phyloP scores from a whole-genome alignment of 176 grass and related monocot genomes.

The Coix lacrymajobi region DNA sequence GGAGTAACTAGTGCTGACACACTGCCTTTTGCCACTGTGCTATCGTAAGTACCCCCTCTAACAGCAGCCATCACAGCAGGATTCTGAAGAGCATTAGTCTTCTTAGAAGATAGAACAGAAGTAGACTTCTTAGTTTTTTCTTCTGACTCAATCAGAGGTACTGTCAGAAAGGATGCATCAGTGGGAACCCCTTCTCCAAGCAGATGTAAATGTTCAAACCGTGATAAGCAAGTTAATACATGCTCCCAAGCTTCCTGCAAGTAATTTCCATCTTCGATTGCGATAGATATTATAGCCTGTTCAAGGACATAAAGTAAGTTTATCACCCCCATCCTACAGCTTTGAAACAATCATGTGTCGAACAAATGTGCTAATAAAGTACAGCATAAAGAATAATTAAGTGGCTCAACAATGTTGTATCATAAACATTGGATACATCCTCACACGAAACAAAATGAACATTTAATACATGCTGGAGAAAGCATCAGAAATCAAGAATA shows the following conservation, averaged over 20 bases:
- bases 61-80: constrained; percentile 86
- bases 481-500: not conserved
- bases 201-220: constrained; percentile 95
- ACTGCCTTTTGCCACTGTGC: constrained; percentile 58
- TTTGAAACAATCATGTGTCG: constrained; percentile 9
- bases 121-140: constrained; percentile 61
- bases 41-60: constrained; percentile 95
- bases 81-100: constrained; percentile 88
- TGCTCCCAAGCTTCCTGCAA: constrained; percentile 98
- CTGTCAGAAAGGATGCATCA: constrained; percentile 91
- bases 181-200: constrained; percentile 89
- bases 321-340: constrained; percentile 20
- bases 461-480: not conserved
- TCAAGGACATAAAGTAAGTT: constrained; percentile 23
- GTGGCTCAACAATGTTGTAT: not conserved
- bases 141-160: constrained; percentile 51
- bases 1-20: constrained; percentile 65
- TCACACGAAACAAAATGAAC: not conserved
- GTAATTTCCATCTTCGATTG: constrained; percentile 90
- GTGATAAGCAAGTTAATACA: constrained; percentile 87
- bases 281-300: constrained; percentile 99
- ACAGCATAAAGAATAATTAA: not conserved
- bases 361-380: not conserved
- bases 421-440: not conserved
- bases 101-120: constrained; percentile 48